Percentiles rank a stretch among this genome's conserved stretches.
Evolutionary conservation across 148 eudicot species (phyloP).

Genomic region (Cornus florida): DNA sequence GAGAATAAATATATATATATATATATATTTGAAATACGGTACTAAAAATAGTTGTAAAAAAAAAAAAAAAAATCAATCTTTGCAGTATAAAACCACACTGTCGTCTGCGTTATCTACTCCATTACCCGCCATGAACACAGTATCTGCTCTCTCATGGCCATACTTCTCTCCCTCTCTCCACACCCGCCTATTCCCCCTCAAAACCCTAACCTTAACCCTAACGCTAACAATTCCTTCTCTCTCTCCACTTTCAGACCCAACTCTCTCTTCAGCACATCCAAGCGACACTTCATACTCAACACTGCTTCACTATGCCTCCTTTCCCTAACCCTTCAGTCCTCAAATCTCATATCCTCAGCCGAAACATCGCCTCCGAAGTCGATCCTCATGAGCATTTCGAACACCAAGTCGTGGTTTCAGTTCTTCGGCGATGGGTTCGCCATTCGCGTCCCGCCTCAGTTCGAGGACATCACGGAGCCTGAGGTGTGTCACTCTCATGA

Average conservation of each 20-base stretch:
- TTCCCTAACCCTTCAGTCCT: conserved; percentile 33
- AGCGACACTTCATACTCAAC: conserved; percentile 44
- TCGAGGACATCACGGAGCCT: conserved; percentile 77
- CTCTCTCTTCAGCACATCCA: conserved; percentile 15
- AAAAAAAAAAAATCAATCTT: background rate
- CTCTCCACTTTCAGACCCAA: conserved; percentile 20
- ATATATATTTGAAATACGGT: no score
- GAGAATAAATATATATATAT: no score
- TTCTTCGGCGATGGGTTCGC: conserved; percentile 87
- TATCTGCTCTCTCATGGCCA: conserved; percentile 9
- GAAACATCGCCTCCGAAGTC: conserved; percentile 41
- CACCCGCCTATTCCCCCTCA: conserved; percentile 33
- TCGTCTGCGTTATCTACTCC: conserved; percentile 27
- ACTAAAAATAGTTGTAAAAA: no score
- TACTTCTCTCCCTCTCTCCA: conserved; percentile 37
- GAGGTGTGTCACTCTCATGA: conserved; percentile 47
- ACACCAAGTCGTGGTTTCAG: conserved; percentile 90
- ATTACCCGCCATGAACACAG: conserved; percentile 30
- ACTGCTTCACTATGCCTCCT: conserved; percentile 35
- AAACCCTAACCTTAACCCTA: conserved; percentile 23
- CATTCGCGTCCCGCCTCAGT: conserved; percentile 86
- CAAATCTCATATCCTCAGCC: conserved; percentile 28
- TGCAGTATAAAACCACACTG: background rate
- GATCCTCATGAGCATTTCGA: conserved; percentile 61
- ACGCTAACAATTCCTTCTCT: background rate